Conservation (phyloP, 768 basidiomycete genomes). For the Calocera cornea region DNA sequence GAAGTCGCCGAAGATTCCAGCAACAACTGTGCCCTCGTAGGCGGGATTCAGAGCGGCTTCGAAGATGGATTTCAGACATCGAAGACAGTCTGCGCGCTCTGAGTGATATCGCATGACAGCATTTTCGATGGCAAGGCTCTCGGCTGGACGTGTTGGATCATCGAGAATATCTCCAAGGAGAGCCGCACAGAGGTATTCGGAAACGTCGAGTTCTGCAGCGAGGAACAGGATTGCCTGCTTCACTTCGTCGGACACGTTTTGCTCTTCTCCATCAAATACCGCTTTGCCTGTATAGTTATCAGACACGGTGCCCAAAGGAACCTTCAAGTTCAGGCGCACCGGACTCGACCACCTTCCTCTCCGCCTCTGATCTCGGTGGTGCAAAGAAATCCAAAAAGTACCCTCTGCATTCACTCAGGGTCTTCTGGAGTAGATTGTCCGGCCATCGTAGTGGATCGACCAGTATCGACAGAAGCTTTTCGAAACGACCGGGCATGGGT, state of each 20-base stretch:
- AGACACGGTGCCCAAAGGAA: conserved; percentile 2
- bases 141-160: conserved; percentile 45
- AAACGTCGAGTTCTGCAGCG: conserved; percentile 65
- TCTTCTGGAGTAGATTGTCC: not conserved
- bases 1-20: conserved; percentile 28
- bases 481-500: not conserved
- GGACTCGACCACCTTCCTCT: conserved; percentile 59
- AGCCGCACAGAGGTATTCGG: conserved; percentile 61
- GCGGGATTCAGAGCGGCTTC: conserved; percentile 34
- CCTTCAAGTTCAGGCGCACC: conserved; percentile 25
- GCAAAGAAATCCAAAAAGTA: conserved; percentile 30
- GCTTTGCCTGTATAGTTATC: conserved; percentile 43
- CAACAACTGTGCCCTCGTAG: conserved; percentile 7
- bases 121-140: conserved; percentile 55
- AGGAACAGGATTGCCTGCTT: conserved; percentile 64
- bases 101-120: conserved; percentile 56
- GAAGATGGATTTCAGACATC: conserved; percentile 55
- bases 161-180: conserved; percentile 40
- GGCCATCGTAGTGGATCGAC: conserved; percentile 1
- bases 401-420: not conserved
- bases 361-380: conserved; percentile 38
- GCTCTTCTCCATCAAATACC: conserved; percentile 46
- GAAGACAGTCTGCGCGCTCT: conserved; percentile 54
- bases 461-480: not conserved
- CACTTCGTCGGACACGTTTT: conserved; percentile 67